These are phyloP conservation scores for Draba incana DNA, from an alignment of 345 rosid species.

Conservation along the genomic window DNA sequence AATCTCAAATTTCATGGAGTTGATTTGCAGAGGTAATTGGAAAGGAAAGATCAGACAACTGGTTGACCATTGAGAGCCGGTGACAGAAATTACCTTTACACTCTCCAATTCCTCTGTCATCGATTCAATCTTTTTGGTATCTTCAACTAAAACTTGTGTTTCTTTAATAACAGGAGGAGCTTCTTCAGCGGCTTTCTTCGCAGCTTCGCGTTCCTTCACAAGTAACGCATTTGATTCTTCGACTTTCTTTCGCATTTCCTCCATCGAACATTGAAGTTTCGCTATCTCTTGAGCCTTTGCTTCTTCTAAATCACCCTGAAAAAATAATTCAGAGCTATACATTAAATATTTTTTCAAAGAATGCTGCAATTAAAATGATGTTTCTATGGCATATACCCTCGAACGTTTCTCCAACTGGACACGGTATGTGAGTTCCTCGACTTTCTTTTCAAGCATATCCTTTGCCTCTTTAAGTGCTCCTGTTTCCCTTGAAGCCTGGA, in stretches of 20 bases:
- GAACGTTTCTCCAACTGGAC: constrained; percentile 69
- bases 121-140: constrained; percentile 55
- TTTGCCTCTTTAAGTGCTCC: constrained; percentile 83
- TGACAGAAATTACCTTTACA: constrained; percentile 51
- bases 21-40: background rate
- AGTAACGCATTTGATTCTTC: constrained; percentile 59
- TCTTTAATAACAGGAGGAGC: constrained; percentile 64
- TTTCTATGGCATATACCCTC: constrained; percentile 49
- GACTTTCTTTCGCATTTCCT: constrained; percentile 59
- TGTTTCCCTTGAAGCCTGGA: constrained; percentile 74
- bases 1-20: constrained; percentile 2
- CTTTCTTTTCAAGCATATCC: constrained; percentile 71
- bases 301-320: constrained; percentile 68
- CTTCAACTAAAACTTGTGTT: constrained; percentile 68
- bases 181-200: constrained; percentile 57
- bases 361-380: background rate
- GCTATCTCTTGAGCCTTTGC: constrained; percentile 58
- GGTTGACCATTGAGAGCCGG: constrained; percentile 4
- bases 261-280: constrained; percentile 55
- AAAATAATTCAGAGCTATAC: background rate
- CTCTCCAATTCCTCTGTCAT: constrained; percentile 59
- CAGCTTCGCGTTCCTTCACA: constrained; percentile 59
- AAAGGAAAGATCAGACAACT: constrained; percentile 2
- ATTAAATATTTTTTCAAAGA: constrained; percentile 10
- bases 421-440: constrained; percentile 80